Base-by-base conservation (phyloP, 176 grass and related monocot species). In the Coix lacrymajobi region DNA sequence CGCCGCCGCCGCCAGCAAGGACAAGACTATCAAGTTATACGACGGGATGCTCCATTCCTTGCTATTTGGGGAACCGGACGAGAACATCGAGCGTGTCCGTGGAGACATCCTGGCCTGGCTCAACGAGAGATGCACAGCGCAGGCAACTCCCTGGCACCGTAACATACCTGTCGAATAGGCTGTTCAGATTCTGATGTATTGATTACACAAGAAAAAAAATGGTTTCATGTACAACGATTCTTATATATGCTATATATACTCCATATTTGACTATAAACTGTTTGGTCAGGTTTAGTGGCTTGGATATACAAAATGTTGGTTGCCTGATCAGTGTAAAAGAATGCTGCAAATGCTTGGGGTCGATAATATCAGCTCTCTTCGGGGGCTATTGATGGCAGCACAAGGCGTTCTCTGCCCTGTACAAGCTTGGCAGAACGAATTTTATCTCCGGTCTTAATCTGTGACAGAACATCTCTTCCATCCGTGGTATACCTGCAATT, bases 31-130 rank as follows among this genome's bases (percentile, higher is more conserved):
- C 85, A 94, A 82, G 85, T 87, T 98, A 29, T 95, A 95, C 74
- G 91, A 98, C 43, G 92, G 96, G 77, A 98, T 98, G 96, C 75
- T 98, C 67, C 96, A 98, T 81, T 98, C 96, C 16, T 19, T 98
- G 89, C 81, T 95, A 46, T 98, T 90, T 40, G 96, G 91, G 2
- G 96, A 98, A 48, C 87, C 89, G 3, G 91, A 98, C 1, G 90
- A 98, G 83, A 95, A 91, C 62, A 85, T 98, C 38, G 77, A 79
- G 37, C 81, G 84, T 26, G 91, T 98, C 61, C 86, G 96, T 13
- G 89, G 65, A 48, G 92, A 98, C 70, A 90, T 98, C 66, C 87
- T 95, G 37, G 36, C 65, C 62, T 98, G 96, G 96, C 87, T 98
- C 63, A 88, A 91, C 30, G 33, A 93, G 79, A 81, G 88, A 78